A percentile compares a stretch with the other conserved stretches of the same genome.
These are phyloP conservation scores for Kwoniella bestiolae DNA, from an alignment of 768 basidiomycete species.

Conservation along the genomic window DNA sequence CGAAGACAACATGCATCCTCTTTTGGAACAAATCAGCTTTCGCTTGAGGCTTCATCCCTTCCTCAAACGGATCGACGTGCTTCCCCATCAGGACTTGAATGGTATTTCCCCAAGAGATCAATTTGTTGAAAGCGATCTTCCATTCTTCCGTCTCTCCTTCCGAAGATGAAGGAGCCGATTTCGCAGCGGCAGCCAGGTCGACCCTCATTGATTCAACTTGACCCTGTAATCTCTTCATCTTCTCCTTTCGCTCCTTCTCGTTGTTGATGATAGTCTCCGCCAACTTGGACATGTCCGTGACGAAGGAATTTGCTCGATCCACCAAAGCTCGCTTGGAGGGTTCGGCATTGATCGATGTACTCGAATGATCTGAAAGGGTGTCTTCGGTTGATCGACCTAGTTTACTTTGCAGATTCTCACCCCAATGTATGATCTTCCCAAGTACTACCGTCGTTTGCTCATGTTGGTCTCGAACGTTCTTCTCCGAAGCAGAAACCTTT, in stretches of 20 bases:
- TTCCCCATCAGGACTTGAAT: constrained; percentile 12
- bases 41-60: not conserved
- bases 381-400: not conserved
- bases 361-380: not conserved
- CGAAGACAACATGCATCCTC: not conserved
- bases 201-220: constrained; percentile 3
- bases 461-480: constrained; percentile 39
- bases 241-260: constrained; percentile 1
- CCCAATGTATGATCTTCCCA: not conserved
- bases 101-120: constrained; percentile 33
- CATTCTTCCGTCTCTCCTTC: not conserved
- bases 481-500: no score
- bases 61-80: not conserved
- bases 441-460: not conserved
- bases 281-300: not conserved
- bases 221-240: constrained; percentile 7
- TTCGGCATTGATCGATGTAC: not conserved
- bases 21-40: constrained; percentile 2
- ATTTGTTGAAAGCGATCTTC: constrained; percentile 62
- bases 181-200: not conserved
- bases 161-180: not conserved
- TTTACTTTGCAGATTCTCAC: constrained; percentile 1
- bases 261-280: not conserved
- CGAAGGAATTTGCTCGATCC: constrained; percentile 1
- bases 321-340: not conserved